phyloP scores from a whole-genome alignment of 2,329 filamentous ascomycete species.

The Ilyonectria destructans region DNA sequence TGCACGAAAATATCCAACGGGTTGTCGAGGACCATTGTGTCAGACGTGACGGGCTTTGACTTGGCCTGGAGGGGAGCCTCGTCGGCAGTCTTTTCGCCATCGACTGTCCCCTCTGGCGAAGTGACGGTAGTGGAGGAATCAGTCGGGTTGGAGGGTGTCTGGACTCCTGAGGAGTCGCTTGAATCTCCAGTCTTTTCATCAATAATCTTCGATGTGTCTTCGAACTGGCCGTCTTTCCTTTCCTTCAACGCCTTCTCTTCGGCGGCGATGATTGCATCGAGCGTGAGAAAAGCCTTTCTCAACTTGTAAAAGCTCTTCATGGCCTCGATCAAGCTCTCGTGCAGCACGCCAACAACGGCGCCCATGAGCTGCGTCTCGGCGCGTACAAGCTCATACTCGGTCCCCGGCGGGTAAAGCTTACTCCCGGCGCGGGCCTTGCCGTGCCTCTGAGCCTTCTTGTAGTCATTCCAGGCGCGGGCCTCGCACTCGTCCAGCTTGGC shows the following conservation, averaged over 20 bases:
- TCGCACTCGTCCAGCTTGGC: slow-evolving; percentile 83
- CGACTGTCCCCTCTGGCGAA: slow-evolving; percentile 36
- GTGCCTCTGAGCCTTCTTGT: slow-evolving; percentile 81
- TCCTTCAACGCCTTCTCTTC: slow-evolving; percentile 70
- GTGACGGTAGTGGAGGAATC: slow-evolving; percentile 41
- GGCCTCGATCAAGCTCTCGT: slow-evolving; percentile 92
- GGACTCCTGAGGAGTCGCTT: slow-evolving; percentile 63
- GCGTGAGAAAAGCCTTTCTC: slow-evolving; percentile 87
- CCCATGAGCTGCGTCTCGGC: slow-evolving; percentile 92
- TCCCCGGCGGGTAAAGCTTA: slow-evolving; percentile 83
- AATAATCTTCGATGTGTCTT: neutral
- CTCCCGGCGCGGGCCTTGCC: slow-evolving; percentile 55
- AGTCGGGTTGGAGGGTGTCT: slow-evolving; percentile 57
- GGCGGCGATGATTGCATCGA: slow-evolving; percentile 84
- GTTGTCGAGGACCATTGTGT: slow-evolving; percentile 78
- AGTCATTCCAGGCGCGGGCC: slow-evolving; percentile 81
- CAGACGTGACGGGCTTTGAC: slow-evolving; percentile 63
- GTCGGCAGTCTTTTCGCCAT: slow-evolving; percentile 43
- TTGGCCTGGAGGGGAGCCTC: slow-evolving; percentile 44
- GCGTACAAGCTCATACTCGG: slow-evolving; percentile 88
- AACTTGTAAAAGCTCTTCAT: slow-evolving; percentile 95
- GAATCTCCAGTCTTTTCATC: slow-evolving; percentile 55
- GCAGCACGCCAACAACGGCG: slow-evolving; percentile 89
- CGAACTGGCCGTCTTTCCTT: slow-evolving; percentile 24
- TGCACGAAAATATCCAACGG: slow-evolving; percentile 91